Base-by-base conservation (phyloP, 352 stramenopile species). In the Globisporangium mamillatum region DNA sequence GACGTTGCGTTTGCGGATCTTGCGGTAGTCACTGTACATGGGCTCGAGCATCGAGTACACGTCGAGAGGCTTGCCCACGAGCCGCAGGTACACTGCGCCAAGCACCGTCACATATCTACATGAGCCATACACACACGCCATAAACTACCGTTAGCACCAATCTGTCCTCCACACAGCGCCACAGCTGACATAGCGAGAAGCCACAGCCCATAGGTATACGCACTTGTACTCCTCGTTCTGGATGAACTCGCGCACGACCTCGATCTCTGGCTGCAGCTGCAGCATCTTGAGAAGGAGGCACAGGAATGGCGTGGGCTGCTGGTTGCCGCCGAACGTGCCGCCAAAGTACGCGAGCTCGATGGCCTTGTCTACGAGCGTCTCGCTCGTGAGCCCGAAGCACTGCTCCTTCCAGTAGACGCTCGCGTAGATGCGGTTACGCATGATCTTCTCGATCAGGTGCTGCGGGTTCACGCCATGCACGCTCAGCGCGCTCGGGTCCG, bases 391-490 rank as follows among this genome's bases (percentile, higher is more conserved):
- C 14, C 97, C 97, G 82, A 99, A 99, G 80, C 97, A 99, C 76
- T 98, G 83, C 80, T 99, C 84, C 78, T 99, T 99, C 97, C 97
- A 99, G 84, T 98, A 99, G 34, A 93, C 75, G 59, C 84, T 95
- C 54, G 95, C 81, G 72, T 97, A 97, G 67, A 99, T 98, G 75
- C 97, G 97, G 76, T 98, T 95, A 32, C 97, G 91, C 68, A 98
- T 98, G 76, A 99, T 99, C 81, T 99, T 99, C 84, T 99, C 97
- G 70, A 99, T 92, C 27, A 99, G 81, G 70, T 98, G 96, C 85
- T 99, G 96, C 67, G 97, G 96, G 75, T 99, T 98, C 56, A 97
- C 97, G 38, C 97, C 97, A 72, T 99, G 97, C 14, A 99, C 84
- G 60, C 84, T 90, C 60, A 87, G 79, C 50, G 96, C 96, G 16